Conservation (phyloP, 306 rosid genomes). For the Cicer chorassanicum region DNA sequence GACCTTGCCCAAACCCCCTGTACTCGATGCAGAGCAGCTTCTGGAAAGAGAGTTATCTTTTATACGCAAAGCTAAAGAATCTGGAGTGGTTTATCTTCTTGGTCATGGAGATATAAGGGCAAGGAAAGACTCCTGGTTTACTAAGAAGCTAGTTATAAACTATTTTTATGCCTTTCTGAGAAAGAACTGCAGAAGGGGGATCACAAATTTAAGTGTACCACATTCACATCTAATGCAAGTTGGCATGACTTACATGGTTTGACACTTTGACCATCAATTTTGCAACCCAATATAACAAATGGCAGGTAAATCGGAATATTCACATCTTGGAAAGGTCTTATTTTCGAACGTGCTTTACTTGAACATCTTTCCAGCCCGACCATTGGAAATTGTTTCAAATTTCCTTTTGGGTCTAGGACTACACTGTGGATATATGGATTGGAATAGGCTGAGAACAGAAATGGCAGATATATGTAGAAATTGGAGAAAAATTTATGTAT, state of each 20-base stretch:
- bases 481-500: constrained; percentile 1
- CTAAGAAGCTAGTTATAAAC: constrained; percentile 83
- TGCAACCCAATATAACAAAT: constrained; percentile 40
- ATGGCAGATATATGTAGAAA: constrained; percentile 32
- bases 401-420: constrained; percentile 30
- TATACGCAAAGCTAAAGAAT: constrained; percentile 85
- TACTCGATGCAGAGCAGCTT: constrained; percentile 78
- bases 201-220: constrained; percentile 87
- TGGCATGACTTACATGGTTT: constrained; percentile 96
- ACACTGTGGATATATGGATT: constrained; percentile 35
- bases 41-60: constrained; percentile 88
- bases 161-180: constrained; percentile 88
- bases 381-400: constrained; percentile 25
- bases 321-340: constrained; percentile 28
- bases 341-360: constrained; percentile 20
- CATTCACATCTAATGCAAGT: constrained; percentile 96
- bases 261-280: constrained; percentile 71
- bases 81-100: constrained; percentile 92
- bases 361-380: constrained; percentile 28
- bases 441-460: constrained; percentile 32
- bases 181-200: constrained; percentile 90
- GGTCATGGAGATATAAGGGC: constrained; percentile 98
- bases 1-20: constrained; percentile 53
- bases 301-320: constrained; percentile 24
- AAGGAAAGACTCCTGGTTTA: constrained; percentile 89